Conservation (phyloP, 352 stramenopile genomes). For the Pythium rishiriense region DNA sequence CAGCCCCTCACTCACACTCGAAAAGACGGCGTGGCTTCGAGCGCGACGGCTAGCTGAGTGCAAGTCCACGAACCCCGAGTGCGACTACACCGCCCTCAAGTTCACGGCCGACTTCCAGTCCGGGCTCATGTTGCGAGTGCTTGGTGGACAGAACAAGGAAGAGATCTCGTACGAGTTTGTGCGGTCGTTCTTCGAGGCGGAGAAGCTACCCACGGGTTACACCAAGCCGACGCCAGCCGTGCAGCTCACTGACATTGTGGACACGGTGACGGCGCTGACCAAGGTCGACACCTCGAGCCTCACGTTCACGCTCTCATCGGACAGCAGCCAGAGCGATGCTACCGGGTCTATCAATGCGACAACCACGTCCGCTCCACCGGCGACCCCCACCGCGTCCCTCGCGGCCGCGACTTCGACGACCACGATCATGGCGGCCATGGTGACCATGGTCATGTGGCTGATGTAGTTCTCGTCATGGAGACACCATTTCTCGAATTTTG, state of each 20-base stretch:
- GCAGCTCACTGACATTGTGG: conserved; percentile 17
- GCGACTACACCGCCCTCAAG: conserved; percentile 9
- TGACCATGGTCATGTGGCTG: not conserved
- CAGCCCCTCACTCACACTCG: conserved; percentile 7
- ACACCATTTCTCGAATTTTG: not conserved
- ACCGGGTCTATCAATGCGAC: not conserved
- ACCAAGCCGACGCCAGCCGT: conserved; percentile 19
- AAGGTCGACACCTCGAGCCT: conserved; percentile 8
- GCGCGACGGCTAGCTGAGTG: conserved; percentile 11
- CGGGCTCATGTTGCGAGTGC: conserved; percentile 30
- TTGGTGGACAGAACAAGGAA: conserved; percentile 28
- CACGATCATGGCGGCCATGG: not conserved
- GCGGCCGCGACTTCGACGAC: not conserved
- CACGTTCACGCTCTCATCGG: not conserved
- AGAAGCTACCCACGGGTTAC: conserved; percentile 32
- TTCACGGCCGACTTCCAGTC: conserved; percentile 33
- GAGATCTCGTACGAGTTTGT: conserved; percentile 25
- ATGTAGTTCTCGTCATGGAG: not conserved
- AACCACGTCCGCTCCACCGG: not conserved
- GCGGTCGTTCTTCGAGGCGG: conserved; percentile 32
- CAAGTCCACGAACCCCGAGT: conserved; percentile 17
- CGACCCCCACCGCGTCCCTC: not conserved
- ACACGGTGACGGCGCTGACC: not conserved
- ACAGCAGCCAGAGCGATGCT: not conserved
- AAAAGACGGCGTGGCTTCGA: conserved; percentile 23